Percentiles rank a stretch among this genome's conserved stretches.
Conservation (phyloP, 2,329 filamentous ascomycete genomes). For the Exophiala alcalophila region DNA sequence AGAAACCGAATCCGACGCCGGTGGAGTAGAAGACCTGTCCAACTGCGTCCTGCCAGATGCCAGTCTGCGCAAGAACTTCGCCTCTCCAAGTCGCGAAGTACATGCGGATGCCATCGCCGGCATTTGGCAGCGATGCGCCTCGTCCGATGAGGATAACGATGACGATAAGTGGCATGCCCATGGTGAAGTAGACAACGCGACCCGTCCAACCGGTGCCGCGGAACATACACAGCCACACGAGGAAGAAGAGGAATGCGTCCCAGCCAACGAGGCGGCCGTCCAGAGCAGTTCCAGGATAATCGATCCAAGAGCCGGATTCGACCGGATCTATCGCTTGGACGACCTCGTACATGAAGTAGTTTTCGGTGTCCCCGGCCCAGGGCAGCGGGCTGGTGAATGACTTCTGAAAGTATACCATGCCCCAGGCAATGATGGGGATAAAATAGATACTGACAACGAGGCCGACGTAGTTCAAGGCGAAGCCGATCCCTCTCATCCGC, state of each 20-base stretch:
- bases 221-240: constrained; percentile 60
- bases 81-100: constrained; percentile 51
- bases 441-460: constrained; percentile 59
- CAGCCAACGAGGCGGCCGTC: constrained; percentile 58
- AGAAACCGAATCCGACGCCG: constrained; percentile 58
- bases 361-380: constrained; percentile 51
- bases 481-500: constrained; percentile 53
- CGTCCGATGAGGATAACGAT: constrained; percentile 57
- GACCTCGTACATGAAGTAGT: constrained; percentile 52
- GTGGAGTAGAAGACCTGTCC: constrained; percentile 62
- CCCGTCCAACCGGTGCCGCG: constrained; percentile 58
- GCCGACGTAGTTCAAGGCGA: constrained; percentile 53
- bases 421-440: constrained; percentile 57
- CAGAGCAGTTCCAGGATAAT: constrained; percentile 48
- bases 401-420: constrained; percentile 58
- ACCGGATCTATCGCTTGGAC: constrained; percentile 48
- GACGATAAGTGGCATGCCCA: constrained; percentile 57
- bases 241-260: constrained; percentile 58
- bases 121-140: constrained; percentile 54
- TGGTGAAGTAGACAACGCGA: constrained; percentile 61
- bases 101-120: constrained; percentile 51
- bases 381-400: constrained; percentile 56
- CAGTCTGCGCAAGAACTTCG: constrained; percentile 49
- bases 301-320: constrained; percentile 39
- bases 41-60: constrained; percentile 59